A percentile compares a stretch with the other conserved stretches of the same genome.
phyloP scores from a whole-genome alignment of 2,329 filamentous ascomycete genomes.

The Diaporthe amygdali region DNA sequence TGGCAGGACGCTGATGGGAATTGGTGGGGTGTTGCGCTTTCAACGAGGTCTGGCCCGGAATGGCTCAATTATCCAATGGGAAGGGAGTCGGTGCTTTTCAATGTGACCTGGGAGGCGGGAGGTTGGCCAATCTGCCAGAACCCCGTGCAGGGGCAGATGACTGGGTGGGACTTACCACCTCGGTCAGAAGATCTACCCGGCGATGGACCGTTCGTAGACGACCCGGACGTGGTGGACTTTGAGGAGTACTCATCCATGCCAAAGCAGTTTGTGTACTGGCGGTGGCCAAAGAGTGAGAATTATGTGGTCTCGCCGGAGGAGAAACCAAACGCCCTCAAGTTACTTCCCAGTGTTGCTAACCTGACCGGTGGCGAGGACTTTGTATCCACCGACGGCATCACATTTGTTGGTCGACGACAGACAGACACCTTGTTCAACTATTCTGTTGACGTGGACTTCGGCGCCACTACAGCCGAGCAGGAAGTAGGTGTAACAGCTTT shows the following conservation, averaged over 20 bases:
- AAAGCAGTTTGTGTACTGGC: slow-evolving; percentile 38
- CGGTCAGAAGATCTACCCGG: slow-evolving; percentile 40
- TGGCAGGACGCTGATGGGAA: slow-evolving; percentile 49
- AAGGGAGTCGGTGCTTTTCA: slow-evolving; percentile 55
- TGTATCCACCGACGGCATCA: slow-evolving; percentile 30
- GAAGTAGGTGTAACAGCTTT: slow-evolving; percentile 41
- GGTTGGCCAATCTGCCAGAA: slow-evolving; percentile 51
- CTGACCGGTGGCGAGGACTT: slow-evolving; percentile 30
- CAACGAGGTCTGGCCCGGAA: slow-evolving; percentile 48
- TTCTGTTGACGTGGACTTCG: slow-evolving; percentile 34
- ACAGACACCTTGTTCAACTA: slow-evolving; percentile 39
- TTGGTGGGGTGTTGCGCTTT: slow-evolving; percentile 58
- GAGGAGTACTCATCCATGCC: slow-evolving; percentile 29
- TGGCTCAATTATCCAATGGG: slow-evolving; percentile 57
- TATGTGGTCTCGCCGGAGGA: slow-evolving; percentile 32
- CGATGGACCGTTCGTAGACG: slow-evolving; percentile 46
- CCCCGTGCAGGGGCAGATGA: slow-evolving; percentile 49
- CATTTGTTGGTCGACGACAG: slow-evolving; percentile 27
- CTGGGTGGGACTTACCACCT: slow-evolving; percentile 44
- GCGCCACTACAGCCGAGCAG: slow-evolving; percentile 29
- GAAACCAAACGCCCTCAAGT: slow-evolving; percentile 24
- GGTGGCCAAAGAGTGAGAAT: slow-evolving; percentile 26
- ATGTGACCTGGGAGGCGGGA: slow-evolving; percentile 53
- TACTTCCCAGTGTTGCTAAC: slow-evolving; percentile 34
- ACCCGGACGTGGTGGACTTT: slow-evolving; percentile 53